phyloP scores from a whole-genome alignment of 164 flowering plant species.

The Vitis cinerea region DNA sequence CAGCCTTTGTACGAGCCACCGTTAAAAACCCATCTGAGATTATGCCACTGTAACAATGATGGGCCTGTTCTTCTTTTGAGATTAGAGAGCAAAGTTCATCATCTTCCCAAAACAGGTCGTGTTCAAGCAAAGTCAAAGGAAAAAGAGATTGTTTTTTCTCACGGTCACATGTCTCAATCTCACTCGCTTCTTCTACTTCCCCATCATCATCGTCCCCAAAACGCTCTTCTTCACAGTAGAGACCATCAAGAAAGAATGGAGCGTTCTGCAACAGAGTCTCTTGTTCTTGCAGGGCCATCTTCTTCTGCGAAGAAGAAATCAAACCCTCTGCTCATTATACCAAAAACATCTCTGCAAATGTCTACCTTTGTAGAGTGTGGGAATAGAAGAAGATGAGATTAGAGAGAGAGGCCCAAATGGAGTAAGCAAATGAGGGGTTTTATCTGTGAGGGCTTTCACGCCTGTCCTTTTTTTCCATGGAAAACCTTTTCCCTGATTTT shows the following conservation, averaged over 20 bases:
- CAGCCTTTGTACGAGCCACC: constrained; percentile 36
- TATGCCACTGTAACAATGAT: constrained; percentile 2
- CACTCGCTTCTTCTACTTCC: constrained; percentile 7
- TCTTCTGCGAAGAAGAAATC: constrained; percentile 34
- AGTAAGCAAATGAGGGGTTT: constrained; percentile 30
- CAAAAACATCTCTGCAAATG: constrained; percentile 10
- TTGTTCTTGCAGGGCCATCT: constrained; percentile 24
- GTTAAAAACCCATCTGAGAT: constrained; percentile 23
- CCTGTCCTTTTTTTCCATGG: constrained; percentile 17
- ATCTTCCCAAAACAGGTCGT: constrained; percentile 43
- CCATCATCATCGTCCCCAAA: constrained; percentile 21
- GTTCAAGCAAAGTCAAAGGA: constrained; percentile 17
- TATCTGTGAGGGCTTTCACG: constrained; percentile 28
- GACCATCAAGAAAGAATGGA: constrained; percentile 28
- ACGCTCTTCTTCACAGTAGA: constrained; percentile 49
- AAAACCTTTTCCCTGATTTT: background rate
- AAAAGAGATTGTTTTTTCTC: constrained; percentile 16
- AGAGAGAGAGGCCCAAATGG: constrained; percentile 13
- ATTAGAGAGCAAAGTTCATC: constrained; percentile 39
- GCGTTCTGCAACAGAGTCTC: constrained; percentile 10
- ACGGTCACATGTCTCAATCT: background rate
- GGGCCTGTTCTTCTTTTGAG: constrained; percentile 34
- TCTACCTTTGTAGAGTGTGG: constrained; percentile 15
- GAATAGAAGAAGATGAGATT: constrained; percentile 1
- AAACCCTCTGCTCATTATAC: constrained; percentile 22